Evolutionary conservation across 768 basidiomycete species (phyloP), one percentile per base, ranked within the genome.

Genomic region (Leccinum variicolor): DNA sequence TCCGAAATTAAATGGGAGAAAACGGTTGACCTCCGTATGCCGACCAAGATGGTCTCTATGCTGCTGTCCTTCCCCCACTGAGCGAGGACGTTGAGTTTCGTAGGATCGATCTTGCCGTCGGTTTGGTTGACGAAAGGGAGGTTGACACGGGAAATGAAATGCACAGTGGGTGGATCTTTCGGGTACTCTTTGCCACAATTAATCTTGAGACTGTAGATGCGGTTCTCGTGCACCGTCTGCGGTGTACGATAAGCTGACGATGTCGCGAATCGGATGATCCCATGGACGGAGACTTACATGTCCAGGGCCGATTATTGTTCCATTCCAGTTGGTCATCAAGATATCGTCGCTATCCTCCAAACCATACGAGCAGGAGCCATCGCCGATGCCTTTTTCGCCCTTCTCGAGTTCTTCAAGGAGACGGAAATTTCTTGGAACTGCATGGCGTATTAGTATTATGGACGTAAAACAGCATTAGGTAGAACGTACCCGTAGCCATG

Each of bases 351-450:
- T 75, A 74, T 98, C 93, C 76, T 93, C 92, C 58, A 99, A 79
- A 41, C 97, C 97, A 67, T 98, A 99, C 19, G 94, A 96, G 78
- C 94, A 97, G 17, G 91, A 93, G 55, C 95, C 96, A 77, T 98
- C 96, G 62, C 96, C 96, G 71, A 98, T 94, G 53, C 97, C 97
- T 74, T 99, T 99, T 81, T 99, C 97, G 68, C 97, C 97, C 76
- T 98, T 98, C 75, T 99, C 97, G 62, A 99, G 89, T 79, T 99
- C 97, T 71, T 97, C 97, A 39, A 99, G 85, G 21, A 98, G 85
- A 51, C 92, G 84, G 79, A 98, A 98, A 77, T 95, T 98, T 69
- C 96, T 84, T 26, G 96, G 96, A 61, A 99, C 96, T 98, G 69
- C 21, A 11, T 47, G 19, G n/a, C 17, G n/a, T 26, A 23, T 61